Evolutionary conservation across 2,329 filamentous ascomycete species (phyloP).

Genomic region (Neoscytalidium dimidiatum): DNA sequence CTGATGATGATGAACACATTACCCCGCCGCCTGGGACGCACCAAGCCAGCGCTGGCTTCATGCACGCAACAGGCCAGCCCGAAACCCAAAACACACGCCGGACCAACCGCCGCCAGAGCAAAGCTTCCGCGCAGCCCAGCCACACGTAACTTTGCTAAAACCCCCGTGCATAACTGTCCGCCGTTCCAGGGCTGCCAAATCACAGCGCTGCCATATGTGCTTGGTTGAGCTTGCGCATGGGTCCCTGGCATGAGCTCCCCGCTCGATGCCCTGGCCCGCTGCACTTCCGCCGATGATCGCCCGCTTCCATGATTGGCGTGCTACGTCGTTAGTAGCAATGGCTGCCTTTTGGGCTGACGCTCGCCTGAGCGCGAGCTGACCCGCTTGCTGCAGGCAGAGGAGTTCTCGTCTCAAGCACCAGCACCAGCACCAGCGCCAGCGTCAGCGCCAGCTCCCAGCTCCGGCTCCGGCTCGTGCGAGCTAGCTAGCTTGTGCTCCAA

Average conservation of each 20-base stretch:
- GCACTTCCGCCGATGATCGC: constrained; percentile 1
- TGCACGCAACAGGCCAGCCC: background rate
- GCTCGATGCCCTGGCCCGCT: background rate
- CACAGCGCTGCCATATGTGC: background rate
- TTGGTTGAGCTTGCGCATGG: background rate
- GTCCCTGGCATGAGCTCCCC: background rate
- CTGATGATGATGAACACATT: constrained; percentile 20
- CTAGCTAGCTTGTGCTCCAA: background rate
- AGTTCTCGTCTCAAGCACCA: too few species aligned
- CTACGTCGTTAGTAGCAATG: background rate
- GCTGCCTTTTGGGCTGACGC: background rate
- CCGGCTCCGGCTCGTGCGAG: background rate
- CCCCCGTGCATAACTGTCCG: background rate
- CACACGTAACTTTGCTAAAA: background rate
- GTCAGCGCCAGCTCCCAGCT: too few species aligned
- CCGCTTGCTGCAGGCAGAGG: background rate
- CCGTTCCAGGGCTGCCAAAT: background rate
- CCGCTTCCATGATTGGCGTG: background rate
- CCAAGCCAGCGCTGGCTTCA: background rate
- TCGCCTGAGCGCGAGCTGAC: background rate
- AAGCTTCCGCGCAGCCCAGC: background rate
- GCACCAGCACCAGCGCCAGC: too few species aligned
- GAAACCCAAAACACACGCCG: background rate
- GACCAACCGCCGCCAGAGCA: background rate
- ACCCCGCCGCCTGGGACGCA: constrained; percentile 14